A percentile compares a stretch with the other conserved stretches of the same genome.
Evolutionary conservation across 2,329 filamentous ascomycete species (phyloP).

Genomic region (Epichloe bromicola): DNA sequence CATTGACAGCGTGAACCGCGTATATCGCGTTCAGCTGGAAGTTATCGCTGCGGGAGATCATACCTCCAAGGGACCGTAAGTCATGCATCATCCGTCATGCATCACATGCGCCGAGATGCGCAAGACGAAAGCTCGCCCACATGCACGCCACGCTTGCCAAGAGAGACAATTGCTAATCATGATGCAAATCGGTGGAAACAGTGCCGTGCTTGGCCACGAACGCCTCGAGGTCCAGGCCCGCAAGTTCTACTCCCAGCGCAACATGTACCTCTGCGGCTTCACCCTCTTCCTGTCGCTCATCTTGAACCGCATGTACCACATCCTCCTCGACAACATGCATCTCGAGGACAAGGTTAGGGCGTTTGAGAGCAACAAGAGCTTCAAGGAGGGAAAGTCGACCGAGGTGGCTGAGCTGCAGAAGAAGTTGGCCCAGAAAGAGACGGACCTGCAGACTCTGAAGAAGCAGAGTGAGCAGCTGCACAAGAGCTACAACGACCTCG

Average conservation of each 20-base stretch:
- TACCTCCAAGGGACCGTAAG: constrained; percentile 30
- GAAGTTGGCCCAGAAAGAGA: constrained; percentile 67
- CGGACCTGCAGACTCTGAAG: constrained; percentile 76
- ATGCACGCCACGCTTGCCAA: background rate
- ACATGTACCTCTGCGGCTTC: constrained; percentile 99
- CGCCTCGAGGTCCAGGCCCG: constrained; percentile 97
- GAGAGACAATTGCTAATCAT: background rate
- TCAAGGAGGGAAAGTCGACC: constrained; percentile 57
- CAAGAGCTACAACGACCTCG: constrained; percentile 73
- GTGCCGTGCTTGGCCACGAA: constrained; percentile 71
- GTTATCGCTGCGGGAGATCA: constrained; percentile 58
- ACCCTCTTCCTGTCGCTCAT: constrained; percentile 97
- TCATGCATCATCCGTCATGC: constrained; percentile 8
- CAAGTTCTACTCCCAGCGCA: constrained; percentile 99
- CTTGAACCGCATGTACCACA: constrained; percentile 95
- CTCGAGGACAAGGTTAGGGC: constrained; percentile 86
- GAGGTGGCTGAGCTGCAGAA: constrained; percentile 59
- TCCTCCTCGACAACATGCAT: constrained; percentile 84
- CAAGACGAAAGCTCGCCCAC: too few species aligned
- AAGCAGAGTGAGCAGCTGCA: constrained; percentile 79
- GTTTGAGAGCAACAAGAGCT: constrained; percentile 64
- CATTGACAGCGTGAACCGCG: constrained; percentile 87
- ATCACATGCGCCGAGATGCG: too few species aligned
- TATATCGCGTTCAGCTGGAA: constrained; percentile 93
- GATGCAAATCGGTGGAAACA: constrained; percentile 9